Base-by-base conservation (phyloP, 2,329 filamentous ascomycete species). In the Phialophora expanda region DNA sequence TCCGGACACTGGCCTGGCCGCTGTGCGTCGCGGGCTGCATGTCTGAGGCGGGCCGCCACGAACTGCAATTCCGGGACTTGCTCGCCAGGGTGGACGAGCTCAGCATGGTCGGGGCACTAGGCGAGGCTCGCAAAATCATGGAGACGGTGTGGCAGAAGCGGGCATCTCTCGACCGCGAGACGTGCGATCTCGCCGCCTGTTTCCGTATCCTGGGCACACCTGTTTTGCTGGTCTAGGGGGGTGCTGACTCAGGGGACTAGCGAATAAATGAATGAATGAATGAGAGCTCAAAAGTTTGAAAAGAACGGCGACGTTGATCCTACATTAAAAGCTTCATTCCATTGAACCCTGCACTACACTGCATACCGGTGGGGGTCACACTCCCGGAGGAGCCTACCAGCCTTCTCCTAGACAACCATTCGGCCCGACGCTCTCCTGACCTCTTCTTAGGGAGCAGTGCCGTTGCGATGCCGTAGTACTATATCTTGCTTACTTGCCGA, bases 1-100 rank as follows among this genome's bases (percentile, higher is more conserved):
- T 77, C 2, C 72, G 75, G 2, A 71, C 72, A 26, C 66, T 76
- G 54, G 72, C 71, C 9, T 77, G 75, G 75, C 75, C 75, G 24
- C 73, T 76, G 26, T 77, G 75, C 44, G 66, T 77, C 0, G 71
- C 72, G 17, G 75, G 76, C 4, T 77, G 75, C 54, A 22, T 66
- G 20, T 41, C 59, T 5, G 60, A 44, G 51, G 32, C 34, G 26
- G 51, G 51, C 17, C 17, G 3, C 20, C 48, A 62, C 12, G 51
- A 62, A 32, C 20, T 32, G 38, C 30, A 62, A 46, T 62, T 62
- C 30, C 60, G 60, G 20, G 22, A 48, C 2, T 32, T 62, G 51
- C 11, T 66, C 28, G 12, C 46, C 41, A 28, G 30, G 8, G 26
- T 74, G 59, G 63, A 66, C 9, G 68, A 59, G 12, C 32, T 56